These are phyloP conservation scores for Candolleomyces aberdarensis DNA, from an alignment of 768 basidiomycete genomes.

Conservation along the genomic window DNA sequence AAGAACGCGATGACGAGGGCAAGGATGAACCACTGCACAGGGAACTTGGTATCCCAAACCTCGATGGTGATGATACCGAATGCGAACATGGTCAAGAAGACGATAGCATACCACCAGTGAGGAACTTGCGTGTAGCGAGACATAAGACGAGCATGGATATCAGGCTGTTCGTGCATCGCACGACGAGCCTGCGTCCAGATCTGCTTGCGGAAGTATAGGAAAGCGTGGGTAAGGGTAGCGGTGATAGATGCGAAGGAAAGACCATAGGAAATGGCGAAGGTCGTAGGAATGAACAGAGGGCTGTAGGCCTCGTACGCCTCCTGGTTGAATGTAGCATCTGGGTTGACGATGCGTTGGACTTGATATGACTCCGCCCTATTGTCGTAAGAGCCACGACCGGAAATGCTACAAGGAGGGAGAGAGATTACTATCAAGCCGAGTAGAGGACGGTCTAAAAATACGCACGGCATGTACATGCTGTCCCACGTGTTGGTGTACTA, in stretches of 20 bases:
- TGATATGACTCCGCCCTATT: conserved; percentile 59
- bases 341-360: conserved; percentile 51
- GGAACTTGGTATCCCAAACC: conserved; percentile 70
- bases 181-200: conserved; percentile 70
- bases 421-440: conserved; percentile 11
- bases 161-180: conserved; percentile 74
- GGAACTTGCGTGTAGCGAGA: conserved; percentile 69
- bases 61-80: conserved; percentile 70
- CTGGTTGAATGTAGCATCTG: conserved; percentile 53
- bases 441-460: conserved; percentile 6
- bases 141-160: conserved; percentile 86
- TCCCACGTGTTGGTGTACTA: conserved; percentile 66
- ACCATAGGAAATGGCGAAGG: conserved; percentile 78
- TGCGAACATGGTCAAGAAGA: conserved; percentile 68
- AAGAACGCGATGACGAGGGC: conserved; percentile 61
- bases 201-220: conserved; percentile 75
- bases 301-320: conserved; percentile 54
- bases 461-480: conserved; percentile 52
- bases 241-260: conserved; percentile 83
- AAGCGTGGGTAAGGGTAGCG: conserved; percentile 67
- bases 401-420: conserved; percentile 31
- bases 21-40: conserved; percentile 65
- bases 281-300: conserved; percentile 63
- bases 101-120: conserved; percentile 77
- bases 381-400: conserved; percentile 60